Evolutionary conservation across 2,329 filamentous ascomycete species (phyloP).

Genomic region (Curvularia eragrostidis): DNA sequence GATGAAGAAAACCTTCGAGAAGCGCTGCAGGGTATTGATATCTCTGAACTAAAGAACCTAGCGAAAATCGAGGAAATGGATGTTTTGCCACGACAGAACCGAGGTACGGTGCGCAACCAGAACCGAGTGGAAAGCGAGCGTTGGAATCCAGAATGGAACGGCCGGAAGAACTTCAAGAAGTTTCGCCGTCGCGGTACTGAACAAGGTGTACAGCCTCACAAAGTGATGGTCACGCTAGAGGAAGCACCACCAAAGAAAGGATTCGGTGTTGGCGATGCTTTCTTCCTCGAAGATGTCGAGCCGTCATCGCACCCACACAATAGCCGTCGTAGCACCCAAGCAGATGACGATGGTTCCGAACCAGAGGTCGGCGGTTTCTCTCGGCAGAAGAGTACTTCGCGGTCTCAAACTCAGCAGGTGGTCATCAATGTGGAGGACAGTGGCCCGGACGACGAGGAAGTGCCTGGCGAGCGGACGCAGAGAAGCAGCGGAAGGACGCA

Average conservation of each 20-base stretch:
- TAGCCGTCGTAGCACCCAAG: conserved; percentile 10
- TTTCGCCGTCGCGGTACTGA: conserved; percentile 64
- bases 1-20: conserved; percentile 69
- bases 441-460: conserved; percentile 37
- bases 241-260: conserved; percentile 71
- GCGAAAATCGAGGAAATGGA: conserved; percentile 80
- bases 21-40: conserved; percentile 69
- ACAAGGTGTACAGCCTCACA: conserved; percentile 54
- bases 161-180: conserved; percentile 93
- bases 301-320: conserved; percentile 28
- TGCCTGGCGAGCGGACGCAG: conserved; percentile 24
- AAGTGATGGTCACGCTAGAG: conserved; percentile 73
- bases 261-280: conserved; percentile 76
- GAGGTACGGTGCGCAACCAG: conserved; percentile 25
- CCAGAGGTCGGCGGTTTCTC: conserved; percentile 41
- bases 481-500: conserved; percentile 37
- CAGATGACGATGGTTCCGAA: conserved; percentile 33
- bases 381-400: conserved; percentile 25
- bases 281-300: conserved; percentile 67
- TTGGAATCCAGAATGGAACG: conserved; percentile 92
- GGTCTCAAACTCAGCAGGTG: conserved; percentile 17
- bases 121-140: conserved; percentile 60
- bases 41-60: conserved; percentile 74
- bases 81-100: conserved; percentile 55
- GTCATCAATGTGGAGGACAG: conserved; percentile 44